Base-by-base conservation (phyloP, 495 filamentous ascomycete genomes). In the Penicillium macrosclerotiorum region DNA sequence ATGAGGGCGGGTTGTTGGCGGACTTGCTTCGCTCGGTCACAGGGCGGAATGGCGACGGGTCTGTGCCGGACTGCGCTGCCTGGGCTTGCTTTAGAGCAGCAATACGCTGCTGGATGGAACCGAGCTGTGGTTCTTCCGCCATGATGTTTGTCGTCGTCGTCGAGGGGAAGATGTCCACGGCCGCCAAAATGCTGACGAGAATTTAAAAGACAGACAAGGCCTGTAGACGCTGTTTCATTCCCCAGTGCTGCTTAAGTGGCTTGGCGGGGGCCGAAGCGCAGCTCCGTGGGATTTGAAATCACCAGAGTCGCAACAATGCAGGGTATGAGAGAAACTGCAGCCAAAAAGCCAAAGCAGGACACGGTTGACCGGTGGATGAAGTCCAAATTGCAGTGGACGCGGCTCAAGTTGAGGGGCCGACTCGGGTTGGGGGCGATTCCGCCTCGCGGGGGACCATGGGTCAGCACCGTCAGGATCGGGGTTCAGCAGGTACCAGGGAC, bases 41-140 rank as follows among this genome's bases (percentile, higher is more conserved):
- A 24, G 70, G 75, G 43, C 50, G 56, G 56, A 57, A 35, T 36
- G 55, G 33, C 12, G 55, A 45, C 38, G 55, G 53, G 32, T 55
- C 53, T 48, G 51, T 23, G 42, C 49, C 46, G 19, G 58, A 49
- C 16, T 69, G 65, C 20, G 77, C 74, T 33, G 80, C 63, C 47
- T 85, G 73, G 26, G 75, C 68, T 41, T 77, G 68, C 49, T 83
- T 83, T 33, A 85, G 60, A 17, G 76, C 71, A 33, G 78, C 77
- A 46, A 85, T 83, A 37, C 81, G 77, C 36, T 74, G 65, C 54
- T 77, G 71, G 42, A 85, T 79, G 4, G 80, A 81, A 23, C 66
- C 55, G 16, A 71, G 55, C 49, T 71, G 71, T 11, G 67, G 47
- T 41, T 71, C 71, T 38, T 75, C 72, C 6, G 64, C 48, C 57